Base-by-base conservation (phyloP, 192 early-diverging fungal genomes). In the Ramicandelaber brevisporus region DNA sequence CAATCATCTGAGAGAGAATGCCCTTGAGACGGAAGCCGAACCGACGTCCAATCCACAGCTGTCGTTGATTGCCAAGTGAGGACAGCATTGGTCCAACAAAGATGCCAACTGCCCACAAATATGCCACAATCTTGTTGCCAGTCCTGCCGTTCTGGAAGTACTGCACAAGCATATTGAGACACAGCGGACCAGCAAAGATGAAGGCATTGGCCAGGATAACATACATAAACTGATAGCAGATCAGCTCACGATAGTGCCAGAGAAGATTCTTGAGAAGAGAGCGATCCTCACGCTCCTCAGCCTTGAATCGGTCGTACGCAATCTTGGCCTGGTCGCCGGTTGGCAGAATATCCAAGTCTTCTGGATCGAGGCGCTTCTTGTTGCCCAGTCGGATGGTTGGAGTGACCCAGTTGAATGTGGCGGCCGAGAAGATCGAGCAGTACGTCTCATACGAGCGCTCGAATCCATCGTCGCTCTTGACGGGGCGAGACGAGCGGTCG, bases 11-110 rank as follows among this genome's bases (percentile, higher is more conserved):
- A 17, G 68, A 46, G 12, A 70, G 27, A 19, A 70, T 49, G 5
- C 59, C 57, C 29, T 69, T 65, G 24, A 65, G 20, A 15, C 64
- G 67, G 26, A 79, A 46, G 31, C 61, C 51, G 10, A 75, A 38
- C 7, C 55, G 53, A 5, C 75, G 57, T 14, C 75, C 75, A 28
- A 63, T 65, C 40, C 65, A 67, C 20, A 76, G 52, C 0, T 57
- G 52, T 19, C 52, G 47, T 31, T 67, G 62, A 20, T 52, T 53
- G 21, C 20, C 6, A 5, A 34, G 5, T 10, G 21, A 17, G 27
- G 56, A 53, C 1, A 53, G 3, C n/a, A n/a, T n/a, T n/a, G n/a
- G n/a, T n/a, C n/a, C n/a, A 17, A 62, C 17, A 25, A 67, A 57
- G 6, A 70, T 33, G 21, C 57, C 63, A 19, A 59, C 37, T 1